Conservation (phyloP, 768 basidiomycete genomes). For the Tricholomella constricta region DNA sequence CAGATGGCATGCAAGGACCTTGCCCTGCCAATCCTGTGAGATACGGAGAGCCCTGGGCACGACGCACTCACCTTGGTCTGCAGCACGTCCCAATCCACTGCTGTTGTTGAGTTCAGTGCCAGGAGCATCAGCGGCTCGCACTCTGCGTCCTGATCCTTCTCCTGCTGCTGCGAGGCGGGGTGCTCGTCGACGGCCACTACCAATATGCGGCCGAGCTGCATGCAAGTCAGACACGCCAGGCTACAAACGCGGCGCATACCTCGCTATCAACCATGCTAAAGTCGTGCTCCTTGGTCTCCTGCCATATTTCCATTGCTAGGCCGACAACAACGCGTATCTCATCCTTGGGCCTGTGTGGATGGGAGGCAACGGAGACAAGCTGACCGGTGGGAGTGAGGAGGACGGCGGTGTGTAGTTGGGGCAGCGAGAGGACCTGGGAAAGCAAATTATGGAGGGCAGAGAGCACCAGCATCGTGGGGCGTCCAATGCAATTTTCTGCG, state of each 20-base stretch:
- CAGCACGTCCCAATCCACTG: constrained; percentile 68
- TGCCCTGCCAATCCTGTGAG: constrained; percentile 35
- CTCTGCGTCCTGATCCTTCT: too few relatives aligned
- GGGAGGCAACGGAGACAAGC: constrained; percentile 64
- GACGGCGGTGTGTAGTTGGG: constrained; percentile 67
- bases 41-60: neutral
- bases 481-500: neutral
- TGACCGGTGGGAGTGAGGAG: constrained; percentile 76
- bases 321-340: constrained; percentile 74
- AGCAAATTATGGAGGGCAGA: constrained; percentile 67
- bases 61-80: constrained; percentile 54
- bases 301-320: constrained; percentile 75
- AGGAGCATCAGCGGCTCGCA: constrained; percentile 66
- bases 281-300: constrained; percentile 66
- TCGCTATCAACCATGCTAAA: constrained; percentile 79
- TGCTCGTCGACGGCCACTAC: constrained; percentile 63
- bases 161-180: constrained; percentile 12
- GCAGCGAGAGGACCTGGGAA: constrained; percentile 59
- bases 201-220: constrained; percentile 68
- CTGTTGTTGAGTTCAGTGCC: constrained; percentile 62
- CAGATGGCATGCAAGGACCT: constrained; percentile 42
- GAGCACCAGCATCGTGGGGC: constrained; percentile 63
- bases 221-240: neutral
- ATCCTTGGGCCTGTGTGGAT: constrained; percentile 63
- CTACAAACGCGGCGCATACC: constrained; percentile 46